Evolutionary conservation across 2,329 filamentous ascomycete genomes (phyloP), one percentile per base, ranked within the genome.

Genomic region (Fusarium abutilonis): DNA sequence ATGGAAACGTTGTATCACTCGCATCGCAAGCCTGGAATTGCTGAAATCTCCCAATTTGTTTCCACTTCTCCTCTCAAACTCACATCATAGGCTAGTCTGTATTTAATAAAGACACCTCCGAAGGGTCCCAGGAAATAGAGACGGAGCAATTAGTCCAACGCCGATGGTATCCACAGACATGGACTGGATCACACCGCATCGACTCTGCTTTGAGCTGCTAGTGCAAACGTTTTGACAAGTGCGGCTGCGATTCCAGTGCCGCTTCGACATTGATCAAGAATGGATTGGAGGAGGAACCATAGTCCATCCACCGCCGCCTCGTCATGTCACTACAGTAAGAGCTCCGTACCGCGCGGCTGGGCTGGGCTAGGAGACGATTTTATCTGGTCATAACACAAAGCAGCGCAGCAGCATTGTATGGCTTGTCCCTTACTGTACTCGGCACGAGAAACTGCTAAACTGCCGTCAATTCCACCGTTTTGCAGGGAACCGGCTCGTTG

Each of bases 131-230:
- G 39, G 31, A 57, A 41, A 53, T 59, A 34, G 46, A 59, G 46
- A 56, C 40, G 44, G 48, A 41, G 38, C 44, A 46, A 40, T 52
- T 26, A 50, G 44, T 51, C 28, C 45, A 64, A 40, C 47, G 15
- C 36, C 35, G 31, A 42, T 53, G 46, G 62, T 64, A 63, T 46
- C 63, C 63, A 47, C 58, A 63, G 31, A 49, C 46, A 51, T 66
- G 54, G 48, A 64, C 43, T 66, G 54, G 48, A 64, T 40, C 57
- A 60, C 57, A 60, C 57, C 54, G 53, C 63, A 65, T 66, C 49
- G 23, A 40, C 43, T 63, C 49, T 59, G 38, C 48, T 55, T 50
- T 63, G 62, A 66, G 52, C 31, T 49, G 19, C 23, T 43, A 42
- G 39, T 39, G 40, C 56, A 52, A 64, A 53, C 56, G 43, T 61